These are phyloP conservation scores for Lavandula angustifolia DNA, from an alignment of 257 asterid species.

Conservation along the genomic window DNA sequence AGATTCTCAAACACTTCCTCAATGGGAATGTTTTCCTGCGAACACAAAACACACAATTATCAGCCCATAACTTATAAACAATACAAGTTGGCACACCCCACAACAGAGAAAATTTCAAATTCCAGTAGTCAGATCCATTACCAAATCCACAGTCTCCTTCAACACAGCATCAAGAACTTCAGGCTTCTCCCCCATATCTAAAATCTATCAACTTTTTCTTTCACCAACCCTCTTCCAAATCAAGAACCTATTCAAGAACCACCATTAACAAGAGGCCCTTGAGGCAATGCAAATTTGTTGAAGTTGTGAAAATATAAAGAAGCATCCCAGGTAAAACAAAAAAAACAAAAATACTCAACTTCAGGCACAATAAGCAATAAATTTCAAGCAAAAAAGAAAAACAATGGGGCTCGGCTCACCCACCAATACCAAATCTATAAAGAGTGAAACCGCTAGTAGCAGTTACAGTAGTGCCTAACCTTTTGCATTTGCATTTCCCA, in stretches of 20 bases:
- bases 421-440: slow-evolving; percentile 66
- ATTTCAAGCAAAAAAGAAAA: slow-evolving; percentile 26
- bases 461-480: slow-evolving; percentile 49
- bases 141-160: slow-evolving; percentile 99
- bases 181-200: slow-evolving; percentile 83
- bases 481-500: slow-evolving; percentile 46
- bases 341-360: slow-evolving; percentile 24
- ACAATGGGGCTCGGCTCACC: slow-evolving; percentile 38
- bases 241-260: slow-evolving; percentile 39
- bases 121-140: slow-evolving; percentile 70
- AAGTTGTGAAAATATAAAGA: slow-evolving; percentile 9
- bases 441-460: slow-evolving; percentile 55
- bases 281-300: slow-evolving; percentile 27
- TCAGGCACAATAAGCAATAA: slow-evolving; percentile 22
- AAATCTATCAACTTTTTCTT: slow-evolving; percentile 27
- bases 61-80: slow-evolving; percentile 28
- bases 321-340: slow-evolving; percentile 34
- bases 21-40: slow-evolving; percentile 93
- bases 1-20: slow-evolving; percentile 95
- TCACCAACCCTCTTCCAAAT: slow-evolving; percentile 34
- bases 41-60: slow-evolving; percentile 21
- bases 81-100: slow-evolving; percentile 22
- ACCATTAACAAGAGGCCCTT: slow-evolving; percentile 33
- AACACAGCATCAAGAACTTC: slow-evolving; percentile 94
- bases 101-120: slow-evolving; percentile 28